Base-by-base conservation (phyloP, 139 green algal species). In the Chlamydomonas sp. region DNA sequence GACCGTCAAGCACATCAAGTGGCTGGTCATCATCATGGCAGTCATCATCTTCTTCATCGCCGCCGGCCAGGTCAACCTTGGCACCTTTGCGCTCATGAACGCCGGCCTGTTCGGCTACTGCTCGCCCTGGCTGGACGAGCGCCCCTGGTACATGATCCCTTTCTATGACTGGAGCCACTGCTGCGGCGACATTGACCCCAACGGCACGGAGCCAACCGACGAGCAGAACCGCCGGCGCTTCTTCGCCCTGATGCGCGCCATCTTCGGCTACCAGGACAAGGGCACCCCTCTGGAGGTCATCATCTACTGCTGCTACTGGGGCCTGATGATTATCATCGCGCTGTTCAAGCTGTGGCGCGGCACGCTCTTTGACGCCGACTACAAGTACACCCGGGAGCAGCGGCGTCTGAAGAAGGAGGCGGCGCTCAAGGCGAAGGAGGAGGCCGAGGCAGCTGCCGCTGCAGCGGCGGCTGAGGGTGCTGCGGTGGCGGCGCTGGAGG, bases 11-110 rank as follows among this genome's bases (percentile, higher is more conserved):
- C 89, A 93, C 78, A 91, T 95, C 80, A 93, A 93, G 89, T 90
- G 90, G 79, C 87, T 95, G 49, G 78, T 95, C 71, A 86, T 92
- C 61, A 59, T 78, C 60, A 92, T 92, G 58, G 90, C 89, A 0
- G 16, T 93, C 60, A 63, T 93, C 63, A 86, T 95, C 15, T 95
- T 95, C 90, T 92, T 91, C 78, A 95, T 95, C 20, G 92, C 92
- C 12, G 90, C 89, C 18, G 92, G 92, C 7, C 91, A 94, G 87
- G 74, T 92, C 15, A 66, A 57, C 3, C 12, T 88, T 0, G 88
- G 80, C 5, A 88, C 76, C 9, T n/a, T 82, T 60, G 72, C 78
- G 17, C 81, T 90, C 58, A 88, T 80, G 66, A 59, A 17, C 15
- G 87, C 80, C 3, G 87, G 87, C 20, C 60, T 80, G 61, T 87